Base-by-base conservation (phyloP, 2,329 filamentous ascomycete genomes). In the Macrophomina tecta region DNA sequence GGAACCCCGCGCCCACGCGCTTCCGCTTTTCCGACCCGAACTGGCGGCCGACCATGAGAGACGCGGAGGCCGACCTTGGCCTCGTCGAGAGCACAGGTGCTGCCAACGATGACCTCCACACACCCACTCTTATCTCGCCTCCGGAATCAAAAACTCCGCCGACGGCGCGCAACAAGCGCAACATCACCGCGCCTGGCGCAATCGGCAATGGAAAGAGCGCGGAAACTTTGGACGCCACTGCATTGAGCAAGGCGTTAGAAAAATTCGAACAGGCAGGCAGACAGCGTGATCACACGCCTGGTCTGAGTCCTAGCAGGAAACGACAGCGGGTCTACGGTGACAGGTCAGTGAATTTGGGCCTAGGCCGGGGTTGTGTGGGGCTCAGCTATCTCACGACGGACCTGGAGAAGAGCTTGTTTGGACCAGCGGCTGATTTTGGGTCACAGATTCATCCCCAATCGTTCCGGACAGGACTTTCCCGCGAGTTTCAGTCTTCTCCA, bases 401-500 rank as follows among this genome's bases (percentile, higher is more conserved):
- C 11, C 12, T 23, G 45, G 18, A n/a, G 53, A 49, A 23, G 64
- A 30, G n/a, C 3, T 40, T 23, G 36, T 60, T 34, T 45, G 73
- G 23, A 34, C 23, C 12, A 9, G 32, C 16, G 56, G 38, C 49
- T 55, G 52, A 62, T 16, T 5, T 14, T 12, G 32, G 6, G 28
- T 16, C 16, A 11, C 76, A 97, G 95, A 73, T 99, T 99, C 77
- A 98, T 99, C 72, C 95, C 95, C 34, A 96, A 95, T 73, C 88
- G 95, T 49, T 90, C 94, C 70, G 95, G 94, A 5, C 93, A 97
- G 78, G 95, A 99, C 79, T 83, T 98, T 30, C 91, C 94, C 77
- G 93, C 94, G 64, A 96, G 93, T 78, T 98, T 95, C 80, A 97
- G 90, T 76, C 83, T 98, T 65, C 84, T 98, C 34, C 92, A 97